phyloP scores from a whole-genome alignment of 1,139 yeast species.

The Candida sp. region DNA sequence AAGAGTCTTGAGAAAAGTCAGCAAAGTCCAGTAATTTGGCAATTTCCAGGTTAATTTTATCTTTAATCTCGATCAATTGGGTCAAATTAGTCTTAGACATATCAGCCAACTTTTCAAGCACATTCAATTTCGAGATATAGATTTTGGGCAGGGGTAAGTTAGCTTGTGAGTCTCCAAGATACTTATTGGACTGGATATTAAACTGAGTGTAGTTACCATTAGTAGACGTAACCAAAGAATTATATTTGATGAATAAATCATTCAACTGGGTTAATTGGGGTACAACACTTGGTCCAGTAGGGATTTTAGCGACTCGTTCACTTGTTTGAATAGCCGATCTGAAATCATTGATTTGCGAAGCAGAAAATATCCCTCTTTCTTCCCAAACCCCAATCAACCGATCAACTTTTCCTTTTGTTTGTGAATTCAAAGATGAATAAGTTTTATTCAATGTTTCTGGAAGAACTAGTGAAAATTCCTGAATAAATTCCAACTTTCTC shows the following conservation, averaged over 20 bases:
- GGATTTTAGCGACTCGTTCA: constrained; percentile 7
- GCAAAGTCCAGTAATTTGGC: constrained; percentile 25
- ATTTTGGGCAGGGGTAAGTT: constrained; percentile 50
- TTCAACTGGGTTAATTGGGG: constrained; percentile 17
- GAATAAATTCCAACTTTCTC: constrained; percentile 55
- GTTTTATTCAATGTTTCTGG: constrained; percentile 32
- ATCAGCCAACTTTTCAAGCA: constrained; percentile 40
- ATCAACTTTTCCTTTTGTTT: constrained; percentile 52
- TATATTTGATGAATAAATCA: constrained; percentile 27
- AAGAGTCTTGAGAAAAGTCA: constrained; percentile 4
- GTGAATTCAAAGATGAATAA: constrained; percentile 30
- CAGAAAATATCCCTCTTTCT: constrained; percentile 57
- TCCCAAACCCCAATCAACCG: constrained; percentile 75
- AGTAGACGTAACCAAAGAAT: constrained; percentile 24
- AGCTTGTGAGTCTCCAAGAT: constrained; percentile 43
- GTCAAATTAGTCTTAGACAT: constrained; percentile 32
- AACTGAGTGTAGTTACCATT: constrained; percentile 41
- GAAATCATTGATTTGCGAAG: constrained; percentile 41
- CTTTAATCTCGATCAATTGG: constrained; percentile 36
- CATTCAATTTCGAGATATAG: constrained; percentile 43
- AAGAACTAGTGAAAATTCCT: constrained; percentile 52
- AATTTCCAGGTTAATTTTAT: constrained; percentile 38
- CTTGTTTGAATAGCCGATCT: constrained; percentile 28
- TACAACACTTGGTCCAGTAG: constrained; percentile 1
- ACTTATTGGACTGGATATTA: constrained; percentile 40